Evolutionary conservation across 306 rosid genomes (phyloP), one percentile per base, ranked within the genome.

Genomic region (Prunus davidiana): DNA sequence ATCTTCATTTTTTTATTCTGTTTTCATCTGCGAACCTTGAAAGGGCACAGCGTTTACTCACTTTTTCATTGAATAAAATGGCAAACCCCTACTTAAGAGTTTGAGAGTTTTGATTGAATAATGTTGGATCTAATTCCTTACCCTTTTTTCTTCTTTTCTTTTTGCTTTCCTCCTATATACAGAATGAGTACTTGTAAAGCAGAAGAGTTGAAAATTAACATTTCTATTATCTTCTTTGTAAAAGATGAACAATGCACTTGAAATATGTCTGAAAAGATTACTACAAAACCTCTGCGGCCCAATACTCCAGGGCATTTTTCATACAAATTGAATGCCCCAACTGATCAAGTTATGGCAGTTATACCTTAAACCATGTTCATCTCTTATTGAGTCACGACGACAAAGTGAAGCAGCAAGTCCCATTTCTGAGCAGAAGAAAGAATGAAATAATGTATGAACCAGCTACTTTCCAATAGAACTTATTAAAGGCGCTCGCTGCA

Each of bases 401-500:
- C 41, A 58, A 72, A 0, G 67, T 24, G 9, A 63, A 60, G 77
- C 69, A 51, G 38, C 49, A 25, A 72, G 61, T 19, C 72, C 64
- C 61, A 41, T 64, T 72, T 45, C 58, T 68, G 66, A 69, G 78
- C 76, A 60, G 49, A 66, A 24, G 76, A 25, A 74, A 69, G 78
- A 68, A 78, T 54, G 60, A 65, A 82, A 32, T 64, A 69, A 68
- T 68, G 49, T 71, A 64, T 9, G 13, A 22, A 49, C 77, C 64
- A 22, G 62, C 79, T 9, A 73, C 58, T 25, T 77, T 32, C 64
- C 30, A 24, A 27, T 55, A 12, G 6, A 49, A 14, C 18, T 7
- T 12, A 63, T 63, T 69, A 72, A 47, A 72, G 77, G 20, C 62
- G 81, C 79, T 84, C 91, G 18, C 75, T 72, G 82, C 91, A 81